Percentiles rank a stretch among this genome's conserved stretches.
These are phyloP conservation scores for Xylaria cubensis DNA, from an alignment of 495 filamentous ascomycete species.

Conservation along the genomic window DNA sequence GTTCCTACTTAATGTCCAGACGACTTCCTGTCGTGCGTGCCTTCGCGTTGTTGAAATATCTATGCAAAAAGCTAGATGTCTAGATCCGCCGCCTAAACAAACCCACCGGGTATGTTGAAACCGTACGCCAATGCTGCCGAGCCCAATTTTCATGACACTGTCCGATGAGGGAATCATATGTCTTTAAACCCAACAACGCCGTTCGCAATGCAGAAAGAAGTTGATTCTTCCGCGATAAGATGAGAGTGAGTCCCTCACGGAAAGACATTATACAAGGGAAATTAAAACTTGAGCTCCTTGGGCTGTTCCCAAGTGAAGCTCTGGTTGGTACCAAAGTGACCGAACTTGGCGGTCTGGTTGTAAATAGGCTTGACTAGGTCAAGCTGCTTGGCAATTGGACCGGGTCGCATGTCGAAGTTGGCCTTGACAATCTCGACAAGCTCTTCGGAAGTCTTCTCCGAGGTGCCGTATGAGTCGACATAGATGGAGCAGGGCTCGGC, in stretches of 20 bases:
- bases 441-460: slow-evolving; percentile 73
- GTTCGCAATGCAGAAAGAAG: slow-evolving; percentile 52
- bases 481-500: slow-evolving; percentile 93
- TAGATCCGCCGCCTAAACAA: slow-evolving; percentile 27
- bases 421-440: slow-evolving; percentile 89
- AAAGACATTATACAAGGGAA: slow-evolving; percentile 33
- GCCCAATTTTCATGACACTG: slow-evolving; percentile 45
- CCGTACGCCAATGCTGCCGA: slow-evolving; percentile 47
- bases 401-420: slow-evolving; percentile 97
- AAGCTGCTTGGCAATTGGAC: slow-evolving; percentile 98
- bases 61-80: slow-evolving; percentile 25
- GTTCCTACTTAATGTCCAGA: slow-evolving; percentile 2
- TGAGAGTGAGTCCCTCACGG: slow-evolving; percentile 40
- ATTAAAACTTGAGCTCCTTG: slow-evolving; percentile 87
- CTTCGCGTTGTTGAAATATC: slow-evolving; percentile 28
- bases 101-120: slow-evolving; percentile 46
- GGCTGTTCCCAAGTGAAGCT: slow-evolving; percentile 97
- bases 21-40: slow-evolving; percentile 5
- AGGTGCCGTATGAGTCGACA: slow-evolving; percentile 86
- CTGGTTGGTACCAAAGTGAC: slow-evolving; percentile 98
- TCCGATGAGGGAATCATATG: slow-evolving; percentile 49
- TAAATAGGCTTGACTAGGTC: slow-evolving; percentile 96
- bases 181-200: slow-evolving; percentile 48
- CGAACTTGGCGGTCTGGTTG: slow-evolving; percentile 97
- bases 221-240: slow-evolving; percentile 51